Base-by-base conservation (phyloP, 441 rosid genomes). In the Pelargonium myrrhifolium region DNA sequence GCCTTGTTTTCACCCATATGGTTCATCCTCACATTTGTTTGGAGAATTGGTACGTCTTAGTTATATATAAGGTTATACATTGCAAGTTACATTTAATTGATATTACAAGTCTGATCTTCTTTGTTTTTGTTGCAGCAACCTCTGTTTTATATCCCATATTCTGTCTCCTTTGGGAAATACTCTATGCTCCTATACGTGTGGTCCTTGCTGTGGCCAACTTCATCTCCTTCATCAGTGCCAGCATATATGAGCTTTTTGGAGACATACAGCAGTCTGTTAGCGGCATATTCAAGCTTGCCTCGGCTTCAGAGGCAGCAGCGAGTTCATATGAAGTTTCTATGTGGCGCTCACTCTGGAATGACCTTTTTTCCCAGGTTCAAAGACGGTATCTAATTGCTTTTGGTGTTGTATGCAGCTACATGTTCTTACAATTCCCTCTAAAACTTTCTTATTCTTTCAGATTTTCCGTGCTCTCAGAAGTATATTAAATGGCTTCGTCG, bases 341-440 rank as follows among this genome's bases (percentile, higher is more conserved):
- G 77, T 92, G 96, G 96, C 91, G 87, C 9, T 84, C 90, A 0
- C 94, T 95, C 67, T 95, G 98, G 98, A 92, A 86, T 73, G 98
- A 95, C 77, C 89, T 94, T 59, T 92, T 94, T 75, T 95, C 99
- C 59, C 96, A 95, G 85, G 97, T 91, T 67, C 22, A 81, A 77
- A 66, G 68, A 42, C 47, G 15, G 10, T 64, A 6, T 28, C 43
- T 71, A 5, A 37, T 47, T 61, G 69, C 20, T 26, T 60, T 66
- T 53, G 65, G 49, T 47, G 3, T 64, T 51, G 26, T 20, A 64
- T 45, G 60, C 10, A 42, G 22, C 15, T 51, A 47, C 45, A 28
- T 45, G 51, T 49, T 75, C 74, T 72, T 55, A 75, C 43, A 39
- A 55, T 65, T 68, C 45, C 14, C 37, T 20, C 37, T 20, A 4